A percentile compares a stretch with the other conserved stretches of the same genome.
Conservation (phyloP, 176 grass and related monocot species). For the Bromus sterilis region DNA sequence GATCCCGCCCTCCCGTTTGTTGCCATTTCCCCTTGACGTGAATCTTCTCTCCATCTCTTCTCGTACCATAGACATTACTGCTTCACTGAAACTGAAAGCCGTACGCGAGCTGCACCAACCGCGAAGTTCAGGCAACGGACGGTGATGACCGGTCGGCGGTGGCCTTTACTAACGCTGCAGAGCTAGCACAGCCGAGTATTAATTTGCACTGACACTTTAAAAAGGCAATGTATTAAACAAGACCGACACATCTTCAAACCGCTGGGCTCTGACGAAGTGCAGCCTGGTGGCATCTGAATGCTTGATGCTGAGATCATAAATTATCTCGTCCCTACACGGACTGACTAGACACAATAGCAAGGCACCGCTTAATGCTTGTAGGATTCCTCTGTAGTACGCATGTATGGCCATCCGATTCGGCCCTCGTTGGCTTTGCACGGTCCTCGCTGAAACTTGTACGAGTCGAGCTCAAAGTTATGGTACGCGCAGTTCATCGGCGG, state of each 20-base stretch:
- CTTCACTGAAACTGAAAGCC: not conserved
- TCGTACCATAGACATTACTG: not conserved
- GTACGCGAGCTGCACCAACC: not conserved
- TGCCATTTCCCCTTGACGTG: not conserved
- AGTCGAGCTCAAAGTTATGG: not conserved
- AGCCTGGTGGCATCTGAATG: not conserved
- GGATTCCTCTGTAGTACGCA: not conserved
- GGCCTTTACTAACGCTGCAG: not conserved
- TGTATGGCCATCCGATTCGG: not conserved
- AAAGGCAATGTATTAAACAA: not conserved
- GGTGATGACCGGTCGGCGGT: not conserved
- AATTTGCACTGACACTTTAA: not conserved
- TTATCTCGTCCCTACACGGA: not conserved
- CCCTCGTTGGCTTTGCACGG: not conserved
- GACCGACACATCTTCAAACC: not conserved
- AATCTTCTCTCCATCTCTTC: not conserved
- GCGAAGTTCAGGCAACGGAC: not conserved
- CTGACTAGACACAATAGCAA: too few species aligned
- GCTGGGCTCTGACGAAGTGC: not conserved
- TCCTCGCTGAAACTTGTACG: not conserved
- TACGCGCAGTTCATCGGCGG: not conserved
- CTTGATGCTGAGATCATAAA: not conserved
- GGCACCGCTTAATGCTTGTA: not conserved
- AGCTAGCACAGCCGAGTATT: not conserved
- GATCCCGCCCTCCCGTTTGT: not conserved